These are phyloP conservation scores for Epichloe festucae DNA, from an alignment of 2,329 filamentous ascomycete species.

Conservation along the genomic window DNA sequence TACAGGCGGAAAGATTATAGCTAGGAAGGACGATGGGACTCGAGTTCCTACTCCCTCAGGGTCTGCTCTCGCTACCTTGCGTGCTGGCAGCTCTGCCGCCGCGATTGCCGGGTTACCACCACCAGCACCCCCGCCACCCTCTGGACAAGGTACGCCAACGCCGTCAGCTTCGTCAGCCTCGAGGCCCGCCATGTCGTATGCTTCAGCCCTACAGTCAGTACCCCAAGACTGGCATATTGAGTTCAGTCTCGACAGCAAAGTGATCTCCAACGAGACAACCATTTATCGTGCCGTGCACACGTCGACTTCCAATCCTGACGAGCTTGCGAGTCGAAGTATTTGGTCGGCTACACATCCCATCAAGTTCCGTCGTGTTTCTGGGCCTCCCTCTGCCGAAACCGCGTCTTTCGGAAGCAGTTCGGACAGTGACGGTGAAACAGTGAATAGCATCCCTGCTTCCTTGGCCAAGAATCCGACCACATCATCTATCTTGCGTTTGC, in stretches of 20 bases:
- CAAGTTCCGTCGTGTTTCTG: conserved; percentile 76
- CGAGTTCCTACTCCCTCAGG: conserved; percentile 65
- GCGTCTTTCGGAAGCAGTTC: conserved; percentile 40
- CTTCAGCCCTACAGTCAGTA: conserved; percentile 64
- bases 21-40: conserved; percentile 83
- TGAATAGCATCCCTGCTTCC: conserved; percentile 58
- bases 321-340: conserved; percentile 60
- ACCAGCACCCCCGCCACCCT: conserved; percentile 6
- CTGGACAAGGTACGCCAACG: conserved; percentile 31
- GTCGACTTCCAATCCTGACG: conserved; percentile 36
- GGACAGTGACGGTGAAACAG: conserved; percentile 39
- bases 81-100: conserved; percentile 26
- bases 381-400: conserved; percentile 65
- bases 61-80: conserved; percentile 16
- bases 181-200: conserved; percentile 56
- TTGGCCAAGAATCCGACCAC: conserved; percentile 74
- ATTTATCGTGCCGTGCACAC: conserved; percentile 90
- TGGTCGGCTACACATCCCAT: conserved; percentile 88
- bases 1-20: conserved; percentile 75
- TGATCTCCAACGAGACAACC: conserved; percentile 81
- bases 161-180: conserved; percentile 45
- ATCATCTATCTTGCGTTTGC: conserved; percentile 71
- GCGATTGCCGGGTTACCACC: conserved; percentile 7
- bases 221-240: conserved; percentile 97
- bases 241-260: conserved; percentile 75